Percentiles rank a stretch among this genome's conserved stretches.
phyloP scores from a whole-genome alignment of 768 basidiomycete genomes.

The Hygrophoropsis aurantiaca region DNA sequence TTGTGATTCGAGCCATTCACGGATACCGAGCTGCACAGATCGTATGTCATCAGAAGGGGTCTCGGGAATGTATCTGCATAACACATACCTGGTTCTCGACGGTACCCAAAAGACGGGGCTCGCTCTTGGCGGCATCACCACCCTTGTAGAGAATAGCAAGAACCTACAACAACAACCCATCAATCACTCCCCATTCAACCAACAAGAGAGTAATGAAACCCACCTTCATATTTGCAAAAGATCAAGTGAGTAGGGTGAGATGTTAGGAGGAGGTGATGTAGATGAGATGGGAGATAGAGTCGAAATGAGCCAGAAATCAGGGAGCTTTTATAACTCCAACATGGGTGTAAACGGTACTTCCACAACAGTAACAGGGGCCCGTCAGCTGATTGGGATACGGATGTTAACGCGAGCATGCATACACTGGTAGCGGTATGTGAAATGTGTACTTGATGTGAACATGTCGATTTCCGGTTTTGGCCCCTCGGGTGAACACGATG shows the following conservation, averaged over 20 bases:
- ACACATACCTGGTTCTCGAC: slow-evolving; percentile 68
- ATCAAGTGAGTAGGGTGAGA: slow-evolving; percentile 8
- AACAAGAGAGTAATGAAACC: background rate
- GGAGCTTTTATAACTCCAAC: slow-evolving; percentile 17
- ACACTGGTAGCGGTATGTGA: too few species aligned
- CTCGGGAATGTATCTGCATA: background rate
- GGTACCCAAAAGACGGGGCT: slow-evolving; percentile 77
- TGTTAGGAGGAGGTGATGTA: slow-evolving; percentile 11
- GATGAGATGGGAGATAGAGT: background rate
- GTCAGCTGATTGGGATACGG: slow-evolving; percentile 17
- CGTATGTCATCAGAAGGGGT: slow-evolving; percentile 7
- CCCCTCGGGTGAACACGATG: background rate
- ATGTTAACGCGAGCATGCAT: slow-evolving; percentile 4
- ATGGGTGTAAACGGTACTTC: slow-evolving; percentile 5
- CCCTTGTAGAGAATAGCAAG: slow-evolving; percentile 77
- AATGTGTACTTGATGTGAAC: background rate
- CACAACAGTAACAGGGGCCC: slow-evolving; percentile 2
- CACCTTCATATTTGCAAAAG: slow-evolving; percentile 43
- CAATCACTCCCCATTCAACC: too few species aligned
- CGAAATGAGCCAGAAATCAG: background rate
- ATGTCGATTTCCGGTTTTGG: slow-evolving; percentile 5
- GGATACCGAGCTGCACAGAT: slow-evolving; percentile 62
- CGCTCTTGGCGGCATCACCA: slow-evolving; percentile 59
- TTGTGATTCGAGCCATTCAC: slow-evolving; percentile 62
- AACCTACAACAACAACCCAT: slow-evolving; percentile 39